Percentiles rank a stretch among this genome's conserved stretches.
Conservation (phyloP, 1,284 basidiomycete genomes). For the Marasmius fiardii region DNA sequence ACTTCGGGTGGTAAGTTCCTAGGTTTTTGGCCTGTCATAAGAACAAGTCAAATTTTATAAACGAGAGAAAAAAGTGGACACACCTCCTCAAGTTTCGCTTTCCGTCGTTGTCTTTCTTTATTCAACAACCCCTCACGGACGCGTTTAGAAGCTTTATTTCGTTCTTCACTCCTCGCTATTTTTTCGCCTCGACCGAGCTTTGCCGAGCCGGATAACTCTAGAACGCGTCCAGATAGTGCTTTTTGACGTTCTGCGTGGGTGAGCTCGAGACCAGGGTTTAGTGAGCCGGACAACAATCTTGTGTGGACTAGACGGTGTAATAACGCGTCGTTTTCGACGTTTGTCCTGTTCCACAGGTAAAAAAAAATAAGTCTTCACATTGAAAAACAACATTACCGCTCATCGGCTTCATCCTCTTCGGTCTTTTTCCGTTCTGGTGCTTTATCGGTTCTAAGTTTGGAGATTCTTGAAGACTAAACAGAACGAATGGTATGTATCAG, state of each 20-base stretch:
- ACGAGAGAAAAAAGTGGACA: slow-evolving; percentile 9
- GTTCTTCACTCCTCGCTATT: slow-evolving; percentile 53
- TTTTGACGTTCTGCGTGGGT: slow-evolving; percentile 64
- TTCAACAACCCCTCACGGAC: slow-evolving; percentile 64
- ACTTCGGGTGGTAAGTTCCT: slow-evolving; percentile 75
- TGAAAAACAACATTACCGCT: slow-evolving; percentile 30
- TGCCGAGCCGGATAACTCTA: slow-evolving; percentile 62
- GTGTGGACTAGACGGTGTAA: slow-evolving; percentile 78
- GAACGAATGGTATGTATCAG: not conserved
- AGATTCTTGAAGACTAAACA: slow-evolving; percentile 72
- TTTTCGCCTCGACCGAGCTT: slow-evolving; percentile 73
- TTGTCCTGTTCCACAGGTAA: no score
- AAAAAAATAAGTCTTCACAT: no score
- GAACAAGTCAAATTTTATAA: slow-evolving; percentile 13
- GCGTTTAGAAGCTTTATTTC: slow-evolving; percentile 62
- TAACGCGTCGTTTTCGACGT: slow-evolving; percentile 69
- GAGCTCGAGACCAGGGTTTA: slow-evolving; percentile 56
- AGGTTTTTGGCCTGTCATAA: slow-evolving; percentile 69
- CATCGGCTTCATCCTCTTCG: slow-evolving; percentile 43
- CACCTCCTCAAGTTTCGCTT: slow-evolving; percentile 65
- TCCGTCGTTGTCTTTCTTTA: slow-evolving; percentile 55
- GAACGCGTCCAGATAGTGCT: slow-evolving; percentile 68
- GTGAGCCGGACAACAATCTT: slow-evolving; percentile 66
- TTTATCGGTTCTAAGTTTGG: slow-evolving; percentile 46
- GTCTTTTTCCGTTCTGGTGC: slow-evolving; percentile 15